Evolutionary conservation across 2,329 filamentous ascomycete genomes (phyloP).

Genomic region (Exophiala lecanii-corni): DNA sequence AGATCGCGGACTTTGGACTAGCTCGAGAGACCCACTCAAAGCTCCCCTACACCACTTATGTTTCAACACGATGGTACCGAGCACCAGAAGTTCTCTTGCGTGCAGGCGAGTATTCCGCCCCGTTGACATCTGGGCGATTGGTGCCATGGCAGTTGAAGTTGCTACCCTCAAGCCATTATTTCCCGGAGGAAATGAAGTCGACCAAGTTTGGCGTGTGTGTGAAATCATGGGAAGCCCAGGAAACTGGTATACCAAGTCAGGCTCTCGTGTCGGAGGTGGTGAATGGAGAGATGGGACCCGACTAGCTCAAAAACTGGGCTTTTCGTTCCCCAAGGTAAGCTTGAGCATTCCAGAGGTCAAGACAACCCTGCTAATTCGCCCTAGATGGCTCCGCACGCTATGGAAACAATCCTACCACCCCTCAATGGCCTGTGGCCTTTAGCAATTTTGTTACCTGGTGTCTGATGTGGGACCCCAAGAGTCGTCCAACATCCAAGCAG

Average conservation of each 20-base stretch:
- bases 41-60: slow-evolving; percentile 94
- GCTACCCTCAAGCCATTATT: slow-evolving; percentile 95
- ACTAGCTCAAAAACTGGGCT: slow-evolving; percentile 90
- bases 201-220: slow-evolving; percentile 97
- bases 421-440: slow-evolving; percentile 85
- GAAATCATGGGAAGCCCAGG: slow-evolving; percentile 99
- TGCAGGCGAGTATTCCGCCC: slow-evolving; percentile 93
- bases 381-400: slow-evolving; percentile 91
- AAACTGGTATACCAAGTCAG: slow-evolving; percentile 94
- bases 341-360: slow-evolving; percentile 13
- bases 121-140: slow-evolving; percentile 97
- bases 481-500: slow-evolving; percentile 83
- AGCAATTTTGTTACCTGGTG: slow-evolving; percentile 97
- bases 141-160: slow-evolving; percentile 97
- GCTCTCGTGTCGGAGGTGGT: slow-evolving; percentile 80
- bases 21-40: slow-evolving; percentile 97
- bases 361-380: slow-evolving; percentile 13
- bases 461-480: slow-evolving; percentile 96
- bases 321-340: slow-evolving; percentile 82
- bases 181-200: slow-evolving; percentile 95
- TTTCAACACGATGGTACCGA: slow-evolving; percentile 92
- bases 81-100: slow-evolving; percentile 89
- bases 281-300: slow-evolving; percentile 96
- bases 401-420: slow-evolving; percentile 90
- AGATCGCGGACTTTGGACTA: slow-evolving; percentile 96